These are phyloP conservation scores for Polygonum maritimum DNA, from an alignment of 148 eudicot genomes.

Conservation along the genomic window DNA sequence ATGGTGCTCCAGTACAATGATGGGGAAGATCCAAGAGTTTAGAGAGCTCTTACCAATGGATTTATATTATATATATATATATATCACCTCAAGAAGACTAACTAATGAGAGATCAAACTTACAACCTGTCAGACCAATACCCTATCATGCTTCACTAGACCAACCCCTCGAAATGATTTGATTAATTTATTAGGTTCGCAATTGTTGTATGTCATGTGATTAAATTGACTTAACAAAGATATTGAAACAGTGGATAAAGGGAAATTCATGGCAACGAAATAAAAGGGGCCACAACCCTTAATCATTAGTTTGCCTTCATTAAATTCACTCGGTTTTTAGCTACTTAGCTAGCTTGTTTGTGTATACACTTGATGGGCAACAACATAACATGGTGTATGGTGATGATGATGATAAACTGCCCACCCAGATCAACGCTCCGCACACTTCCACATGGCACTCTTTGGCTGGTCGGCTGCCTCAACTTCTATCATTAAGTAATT, in stretches of 20 bases:
- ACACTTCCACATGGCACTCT: conserved; percentile 4
- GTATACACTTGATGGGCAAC: background rate
- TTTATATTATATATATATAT: too few species aligned
- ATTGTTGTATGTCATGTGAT: too few species aligned
- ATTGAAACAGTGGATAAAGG: background rate
- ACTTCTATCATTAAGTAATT: background rate
- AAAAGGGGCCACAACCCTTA: background rate
- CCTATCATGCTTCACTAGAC: too few species aligned
- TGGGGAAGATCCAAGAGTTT: too few species aligned
- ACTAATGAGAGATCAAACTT: too few species aligned
- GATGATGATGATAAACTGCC: background rate
- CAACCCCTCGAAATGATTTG: too few species aligned
- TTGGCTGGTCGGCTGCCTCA: background rate
- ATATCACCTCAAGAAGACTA: too few species aligned
- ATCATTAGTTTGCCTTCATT: background rate
- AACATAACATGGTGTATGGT: background rate
- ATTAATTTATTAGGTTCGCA: too few species aligned
- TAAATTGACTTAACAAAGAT: background rate
- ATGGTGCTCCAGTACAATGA: too few species aligned
- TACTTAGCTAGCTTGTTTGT: background rate
- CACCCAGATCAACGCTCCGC: conserved; percentile 7
- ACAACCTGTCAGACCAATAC: too few species aligned
- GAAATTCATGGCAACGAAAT: background rate
- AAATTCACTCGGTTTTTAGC: background rate
- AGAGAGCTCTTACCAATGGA: too few species aligned